Percentiles rank a stretch among this genome's conserved stretches.
These are phyloP conservation scores for Phlebiopsis gigantea DNA, from an alignment of 768 basidiomycete species.

Conservation along the genomic window DNA sequence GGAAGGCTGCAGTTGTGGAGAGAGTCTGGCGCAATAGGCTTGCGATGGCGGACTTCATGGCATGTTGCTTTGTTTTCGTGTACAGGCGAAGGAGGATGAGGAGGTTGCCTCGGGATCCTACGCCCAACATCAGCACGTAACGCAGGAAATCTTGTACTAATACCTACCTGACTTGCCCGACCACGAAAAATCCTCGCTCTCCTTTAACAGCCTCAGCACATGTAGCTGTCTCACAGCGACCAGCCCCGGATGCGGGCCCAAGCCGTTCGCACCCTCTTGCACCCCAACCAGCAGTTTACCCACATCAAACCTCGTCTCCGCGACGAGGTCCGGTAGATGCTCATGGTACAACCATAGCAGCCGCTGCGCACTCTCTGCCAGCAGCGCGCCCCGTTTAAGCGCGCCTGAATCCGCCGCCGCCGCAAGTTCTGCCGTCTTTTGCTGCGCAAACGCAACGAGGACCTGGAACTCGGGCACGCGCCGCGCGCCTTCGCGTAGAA, in stretches of 20 bases:
- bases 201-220: constrained; percentile 64
- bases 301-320: constrained; percentile 81
- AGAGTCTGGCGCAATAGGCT: constrained; percentile 63
- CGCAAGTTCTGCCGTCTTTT: constrained; percentile 18
- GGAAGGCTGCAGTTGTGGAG: constrained; percentile 70
- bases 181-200: constrained; percentile 80
- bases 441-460: constrained; percentile 77
- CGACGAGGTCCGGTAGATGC: constrained; percentile 65
- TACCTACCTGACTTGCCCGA: constrained; percentile 59
- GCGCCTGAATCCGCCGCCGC: constrained; percentile 13
- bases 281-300: constrained; percentile 67
- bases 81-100: constrained; percentile 68
- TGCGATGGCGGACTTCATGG: constrained; percentile 46
- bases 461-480: constrained; percentile 87
- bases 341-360: constrained; percentile 84
- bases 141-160: not conserved
- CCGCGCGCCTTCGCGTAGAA: constrained; percentile 70
- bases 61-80: constrained; percentile 40
- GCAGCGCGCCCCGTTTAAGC: constrained; percentile 47
- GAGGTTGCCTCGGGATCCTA: constrained; percentile 55
- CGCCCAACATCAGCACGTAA: not conserved
- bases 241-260: constrained; percentile 31
- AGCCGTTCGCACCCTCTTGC: constrained; percentile 22
- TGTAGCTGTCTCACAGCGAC: constrained; percentile 71
- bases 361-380: constrained; percentile 77